A percentile compares a stretch with the other conserved stretches of the same genome.
Conservation (phyloP, 352 stramenopile species). For the Pythium myriotylum region DNA sequence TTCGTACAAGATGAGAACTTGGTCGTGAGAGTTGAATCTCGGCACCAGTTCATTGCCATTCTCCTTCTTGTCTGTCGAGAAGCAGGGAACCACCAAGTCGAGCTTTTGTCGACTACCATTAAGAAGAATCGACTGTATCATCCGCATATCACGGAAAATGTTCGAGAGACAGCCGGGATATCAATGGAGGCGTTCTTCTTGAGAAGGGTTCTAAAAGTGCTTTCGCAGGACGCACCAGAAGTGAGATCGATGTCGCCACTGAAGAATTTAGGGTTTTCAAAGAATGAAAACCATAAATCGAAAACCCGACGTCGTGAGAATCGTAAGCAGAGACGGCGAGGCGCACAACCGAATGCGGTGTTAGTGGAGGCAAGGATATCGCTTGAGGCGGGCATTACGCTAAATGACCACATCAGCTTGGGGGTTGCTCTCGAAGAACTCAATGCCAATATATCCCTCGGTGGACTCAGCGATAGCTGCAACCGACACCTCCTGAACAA, state of each 20-base stretch:
- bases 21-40: conserved; percentile 49
- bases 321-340: conserved; percentile 2
- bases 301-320: background rate
- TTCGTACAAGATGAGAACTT: conserved; percentile 66
- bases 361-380: conserved; percentile 44
- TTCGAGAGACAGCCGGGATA: conserved; percentile 26
- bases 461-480: conserved; percentile 20
- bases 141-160: conserved; percentile 44
- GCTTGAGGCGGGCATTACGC: conserved; percentile 31
- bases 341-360: conserved; percentile 10
- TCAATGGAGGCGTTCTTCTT: conserved; percentile 65
- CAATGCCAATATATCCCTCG: conserved; percentile 27
- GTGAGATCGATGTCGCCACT: conserved; percentile 2
- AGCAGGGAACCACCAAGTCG: conserved; percentile 53
- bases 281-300: background rate
- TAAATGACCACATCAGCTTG: conserved; percentile 28
- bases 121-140: conserved; percentile 67
- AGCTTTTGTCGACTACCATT: conserved; percentile 39
- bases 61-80: conserved; percentile 66
- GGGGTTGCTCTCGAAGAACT: conserved; percentile 26
- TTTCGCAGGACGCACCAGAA: background rate
- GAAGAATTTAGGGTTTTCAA: background rate
- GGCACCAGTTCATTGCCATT: conserved; percentile 71
- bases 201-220: conserved; percentile 44
- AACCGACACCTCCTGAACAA: conserved; percentile 20